Conservation (phyloP, 441 rosid genomes). For the Gossypium gossypioides region DNA sequence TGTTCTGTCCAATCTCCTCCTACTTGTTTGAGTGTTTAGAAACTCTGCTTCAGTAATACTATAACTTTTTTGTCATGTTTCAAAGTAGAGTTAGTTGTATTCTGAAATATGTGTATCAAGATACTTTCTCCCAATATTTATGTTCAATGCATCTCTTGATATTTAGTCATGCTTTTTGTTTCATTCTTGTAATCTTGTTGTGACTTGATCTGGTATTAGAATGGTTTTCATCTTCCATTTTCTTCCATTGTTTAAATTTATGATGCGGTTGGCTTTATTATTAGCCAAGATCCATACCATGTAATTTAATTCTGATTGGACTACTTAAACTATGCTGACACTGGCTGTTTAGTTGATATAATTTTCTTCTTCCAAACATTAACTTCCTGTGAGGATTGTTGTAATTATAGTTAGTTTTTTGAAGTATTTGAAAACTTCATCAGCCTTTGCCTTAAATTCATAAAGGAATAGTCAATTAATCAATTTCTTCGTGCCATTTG, state of each 20-base stretch:
- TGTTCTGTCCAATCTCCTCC: background rate
- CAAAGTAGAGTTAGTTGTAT: background rate
- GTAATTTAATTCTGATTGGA: background rate
- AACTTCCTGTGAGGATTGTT: conserved; percentile 1
- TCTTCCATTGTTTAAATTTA: background rate
- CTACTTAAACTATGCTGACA: background rate
- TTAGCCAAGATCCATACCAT: background rate
- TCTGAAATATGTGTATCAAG: background rate
- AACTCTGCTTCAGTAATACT: background rate
- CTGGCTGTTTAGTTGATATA: background rate
- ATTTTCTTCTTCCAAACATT: background rate
- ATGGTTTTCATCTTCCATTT: conserved; percentile 1
- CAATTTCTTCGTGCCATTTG: background rate
- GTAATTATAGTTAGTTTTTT: background rate
- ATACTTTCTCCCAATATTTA: background rate
- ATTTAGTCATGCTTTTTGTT: background rate
- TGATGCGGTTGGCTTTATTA: background rate
- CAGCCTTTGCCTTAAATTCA: background rate
- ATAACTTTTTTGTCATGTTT: background rate
- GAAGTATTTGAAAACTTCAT: background rate
- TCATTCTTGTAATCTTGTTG: background rate
- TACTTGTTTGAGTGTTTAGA: background rate
- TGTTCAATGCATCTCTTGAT: background rate
- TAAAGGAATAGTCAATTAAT: background rate
- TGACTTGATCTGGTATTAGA: conserved; percentile 5